Evolutionary conservation across 176 grass and related monocot genomes (phyloP), one percentile per base, ranked within the genome.

Genomic region (Carex littledalei): DNA sequence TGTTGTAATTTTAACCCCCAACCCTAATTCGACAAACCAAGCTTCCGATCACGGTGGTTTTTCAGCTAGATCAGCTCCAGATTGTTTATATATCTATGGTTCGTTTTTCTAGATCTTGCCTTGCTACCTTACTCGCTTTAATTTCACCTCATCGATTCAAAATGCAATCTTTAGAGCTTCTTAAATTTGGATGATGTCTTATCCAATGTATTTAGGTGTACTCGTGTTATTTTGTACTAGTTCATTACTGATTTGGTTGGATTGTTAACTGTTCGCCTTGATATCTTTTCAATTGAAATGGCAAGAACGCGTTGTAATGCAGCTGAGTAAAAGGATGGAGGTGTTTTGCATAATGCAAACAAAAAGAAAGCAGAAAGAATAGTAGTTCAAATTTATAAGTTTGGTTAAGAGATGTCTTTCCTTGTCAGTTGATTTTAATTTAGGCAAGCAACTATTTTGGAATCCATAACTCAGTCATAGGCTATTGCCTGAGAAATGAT

Each of bases 41-140:
- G 26, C 56, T 49, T 43, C 56, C 13, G 56, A 45, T 65, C 79
- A 26, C 50, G 16, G 56, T 45, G 5, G 16, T 81, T 17, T 17
- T 81, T 14, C 57, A 81, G 56, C 13, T 39, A 4, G 34, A 41
- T 64, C 79, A 41, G 29, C 13, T n/a, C 55, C 8, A 63, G 29
- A 63, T 57, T 59, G 9, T 41, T 21, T 12, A 39, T 39, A 39
- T 39, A 39, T 57, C 14, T n/a, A 81, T 81, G 79, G 79, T 62
- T 41, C 57, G 79, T 81, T 81, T 60, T 45, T 49, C 58, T 60
- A 62, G 29, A 63, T 81, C 79, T 81, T 9, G 39, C 31, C 6
- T 81, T 64, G 7, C 52, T 63, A 63, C 41, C 15, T 58, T 45
- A 22, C 55, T 32, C 13, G 13, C 8, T 79, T 56, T 77, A 59